Base-by-base conservation (phyloP, 805 yeast genomes). In the Candida koratica region DNA sequence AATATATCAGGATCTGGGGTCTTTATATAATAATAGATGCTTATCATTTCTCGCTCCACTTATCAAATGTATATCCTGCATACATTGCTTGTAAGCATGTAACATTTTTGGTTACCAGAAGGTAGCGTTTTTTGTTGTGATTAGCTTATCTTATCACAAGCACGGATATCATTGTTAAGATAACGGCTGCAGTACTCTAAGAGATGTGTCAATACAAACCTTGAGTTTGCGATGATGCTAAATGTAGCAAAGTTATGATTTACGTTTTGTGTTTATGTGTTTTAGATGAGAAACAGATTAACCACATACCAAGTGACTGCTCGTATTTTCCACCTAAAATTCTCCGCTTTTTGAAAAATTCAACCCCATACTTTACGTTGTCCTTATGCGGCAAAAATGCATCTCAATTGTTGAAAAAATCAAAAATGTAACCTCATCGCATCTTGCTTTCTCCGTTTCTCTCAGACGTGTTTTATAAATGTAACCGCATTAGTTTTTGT, bases 21-120 rank as follows among this genome's bases (percentile, higher is more conserved):
- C 17, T 29, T 29, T 29, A 9, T 29, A 29, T 29, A 29, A 4
- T 11, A 6, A 18, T 8, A n/a, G 16, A 12, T 4, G 10, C 32
- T 29, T 29, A 29, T 29, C 32, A 29, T 29, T 18, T 16, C 11
- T 29, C 32, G 32, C 32, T 29, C 32, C 32, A 29, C 32, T 29
- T 29, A 29, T 29, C 32, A 5, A 7, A 11, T 13, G 12, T n/a
- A 5, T 10, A n/a, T 13, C 27, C 34, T 31, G 34, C 16, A 31
- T 11, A 31, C 17, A 31, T 5, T 11, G 15, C 27, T 15, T 31
- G 34, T 23, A 31, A 31, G 26, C 15, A 31, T 31, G 34, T 31
- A 23, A 31, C 34, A 31, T 22, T 31, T 31, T 31, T 14, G n/a
- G 10, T 16, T 23, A 10, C 4, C 15, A 4, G 6, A 4, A 5